Evolutionary conservation across 2,329 filamentous ascomycete species (phyloP).

Genomic region (Pseudogymnoascus sp.): DNA sequence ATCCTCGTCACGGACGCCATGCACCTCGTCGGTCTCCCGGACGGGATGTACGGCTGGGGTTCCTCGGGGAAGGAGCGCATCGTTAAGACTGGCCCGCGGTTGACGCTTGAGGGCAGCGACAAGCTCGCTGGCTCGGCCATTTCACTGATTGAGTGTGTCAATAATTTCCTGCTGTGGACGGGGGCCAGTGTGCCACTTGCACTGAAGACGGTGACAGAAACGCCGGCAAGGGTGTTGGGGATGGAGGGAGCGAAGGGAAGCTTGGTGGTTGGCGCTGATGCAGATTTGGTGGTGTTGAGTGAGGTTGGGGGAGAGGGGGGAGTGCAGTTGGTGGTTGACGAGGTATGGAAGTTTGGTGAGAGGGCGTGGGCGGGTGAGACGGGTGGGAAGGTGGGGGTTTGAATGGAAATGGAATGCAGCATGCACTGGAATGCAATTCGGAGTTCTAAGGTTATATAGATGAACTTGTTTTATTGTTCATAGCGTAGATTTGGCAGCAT

Average conservation of each 20-base stretch:
- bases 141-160: conserved; percentile 72
- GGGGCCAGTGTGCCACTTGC: conserved; percentile 60
- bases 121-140: conserved; percentile 70
- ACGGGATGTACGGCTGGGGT: conserved; percentile 72
- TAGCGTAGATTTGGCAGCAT: neutral
- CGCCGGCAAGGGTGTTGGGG: conserved; percentile 70
- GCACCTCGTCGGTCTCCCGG: conserved; percentile 74
- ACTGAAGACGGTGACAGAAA: conserved; percentile 64
- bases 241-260: conserved; percentile 59
- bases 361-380: conserved; percentile 32
- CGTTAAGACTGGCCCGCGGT: conserved; percentile 61
- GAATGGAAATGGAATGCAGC: neutral
- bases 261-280: conserved; percentile 54
- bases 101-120: conserved; percentile 70
- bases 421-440: neutral
- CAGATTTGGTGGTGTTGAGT: conserved; percentile 61
- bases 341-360: conserved; percentile 72
- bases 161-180: conserved; percentile 72
- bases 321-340: conserved; percentile 54
- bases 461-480: neutral
- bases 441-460: neutral
- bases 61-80: conserved; percentile 59
- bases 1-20: conserved; percentile 91
- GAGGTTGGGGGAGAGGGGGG: conserved; percentile 38
- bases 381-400: neutral